These are phyloP conservation scores for Saturnispora gosingensis DNA, from an alignment of 805 yeast genomes.

Conservation along the genomic window DNA sequence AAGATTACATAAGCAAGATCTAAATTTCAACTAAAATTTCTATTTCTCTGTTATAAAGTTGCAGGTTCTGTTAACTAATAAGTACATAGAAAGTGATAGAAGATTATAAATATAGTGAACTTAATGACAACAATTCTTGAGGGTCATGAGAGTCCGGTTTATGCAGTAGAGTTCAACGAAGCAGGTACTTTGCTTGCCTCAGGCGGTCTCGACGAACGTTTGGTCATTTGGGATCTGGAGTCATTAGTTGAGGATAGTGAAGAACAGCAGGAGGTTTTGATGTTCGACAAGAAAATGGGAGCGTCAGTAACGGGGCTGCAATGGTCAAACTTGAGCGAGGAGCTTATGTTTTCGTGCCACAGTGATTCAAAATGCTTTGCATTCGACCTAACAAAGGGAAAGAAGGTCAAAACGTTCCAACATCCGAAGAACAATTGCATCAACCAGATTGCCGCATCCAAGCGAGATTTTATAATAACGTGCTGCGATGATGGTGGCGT, in stretches of 20 bases:
- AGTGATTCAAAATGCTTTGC: constrained; percentile 54
- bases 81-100: neutral
- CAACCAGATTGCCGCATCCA: constrained; percentile 41
- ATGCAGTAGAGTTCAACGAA: constrained; percentile 41
- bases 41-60: no score
- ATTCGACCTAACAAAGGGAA: constrained; percentile 55
- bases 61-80: no score
- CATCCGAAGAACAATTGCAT: constrained; percentile 29
- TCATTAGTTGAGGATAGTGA: neutral
- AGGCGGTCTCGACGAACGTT: constrained; percentile 49
- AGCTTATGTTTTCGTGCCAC: constrained; percentile 39
- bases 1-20: neutral
- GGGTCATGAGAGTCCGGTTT: constrained; percentile 48
- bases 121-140: constrained; percentile 22
- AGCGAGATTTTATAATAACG: constrained; percentile 31
- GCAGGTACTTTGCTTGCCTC: constrained; percentile 49
- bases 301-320: constrained; percentile 52
- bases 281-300: constrained; percentile 22
- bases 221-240: constrained; percentile 16
- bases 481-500: constrained; percentile 61
- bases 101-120: neutral
- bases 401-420: constrained; percentile 40
- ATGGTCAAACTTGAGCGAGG: constrained; percentile 42
- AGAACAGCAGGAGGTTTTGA: constrained; percentile 25
- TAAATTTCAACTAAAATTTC: neutral